phyloP scores from a whole-genome alignment of 352 stramenopile genomes.

The Phytophthora pseudosyringae region DNA sequence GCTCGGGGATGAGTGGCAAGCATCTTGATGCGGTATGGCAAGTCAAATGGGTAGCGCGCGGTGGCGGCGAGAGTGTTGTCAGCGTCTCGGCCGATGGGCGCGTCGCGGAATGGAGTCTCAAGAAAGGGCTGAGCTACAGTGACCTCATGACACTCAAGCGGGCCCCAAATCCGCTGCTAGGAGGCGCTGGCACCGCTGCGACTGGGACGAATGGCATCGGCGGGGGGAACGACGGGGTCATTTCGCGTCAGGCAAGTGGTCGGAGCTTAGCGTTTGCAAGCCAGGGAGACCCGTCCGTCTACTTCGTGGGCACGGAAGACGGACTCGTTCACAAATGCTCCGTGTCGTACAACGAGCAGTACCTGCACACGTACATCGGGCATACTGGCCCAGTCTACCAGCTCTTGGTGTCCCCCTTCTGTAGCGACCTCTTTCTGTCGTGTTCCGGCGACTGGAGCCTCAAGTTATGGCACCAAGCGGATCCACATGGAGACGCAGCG shows the following conservation, averaged over 20 bases:
- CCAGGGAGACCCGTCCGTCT: slow-evolving; percentile 78
- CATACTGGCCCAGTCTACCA: slow-evolving; percentile 92
- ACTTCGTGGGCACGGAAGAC: slow-evolving; percentile 93
- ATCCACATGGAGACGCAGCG: slow-evolving; percentile 46
- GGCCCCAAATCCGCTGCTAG: slow-evolving; percentile 70
- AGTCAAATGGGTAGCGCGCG: slow-evolving; percentile 92
- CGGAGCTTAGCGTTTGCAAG: slow-evolving; percentile 89
- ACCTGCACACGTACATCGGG: slow-evolving; percentile 90
- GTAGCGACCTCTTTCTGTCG: slow-evolving; percentile 83
- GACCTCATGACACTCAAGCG: slow-evolving; percentile 93
- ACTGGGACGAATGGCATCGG: slow-evolving; percentile 32
- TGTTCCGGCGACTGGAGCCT: slow-evolving; percentile 92
- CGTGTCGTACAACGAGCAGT: slow-evolving; percentile 94
- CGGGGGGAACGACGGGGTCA: slow-evolving; percentile 63
- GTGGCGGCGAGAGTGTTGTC: slow-evolving; percentile 88
- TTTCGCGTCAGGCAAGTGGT: slow-evolving; percentile 88
- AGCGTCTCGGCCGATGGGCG: slow-evolving; percentile 91
- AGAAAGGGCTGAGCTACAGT: slow-evolving; percentile 91
- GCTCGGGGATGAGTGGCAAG: slow-evolving; percentile 64
- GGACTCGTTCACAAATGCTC: slow-evolving; percentile 93
- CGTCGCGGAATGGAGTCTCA: slow-evolving; percentile 94
- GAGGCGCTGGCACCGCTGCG: slow-evolving; percentile 53
- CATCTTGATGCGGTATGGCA: slow-evolving; percentile 94
- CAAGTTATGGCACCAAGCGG: slow-evolving; percentile 83
- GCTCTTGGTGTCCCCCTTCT: slow-evolving; percentile 89